Evolutionary conservation across 768 basidiomycete species (phyloP).

Genomic region (Amanita exitialis): DNA sequence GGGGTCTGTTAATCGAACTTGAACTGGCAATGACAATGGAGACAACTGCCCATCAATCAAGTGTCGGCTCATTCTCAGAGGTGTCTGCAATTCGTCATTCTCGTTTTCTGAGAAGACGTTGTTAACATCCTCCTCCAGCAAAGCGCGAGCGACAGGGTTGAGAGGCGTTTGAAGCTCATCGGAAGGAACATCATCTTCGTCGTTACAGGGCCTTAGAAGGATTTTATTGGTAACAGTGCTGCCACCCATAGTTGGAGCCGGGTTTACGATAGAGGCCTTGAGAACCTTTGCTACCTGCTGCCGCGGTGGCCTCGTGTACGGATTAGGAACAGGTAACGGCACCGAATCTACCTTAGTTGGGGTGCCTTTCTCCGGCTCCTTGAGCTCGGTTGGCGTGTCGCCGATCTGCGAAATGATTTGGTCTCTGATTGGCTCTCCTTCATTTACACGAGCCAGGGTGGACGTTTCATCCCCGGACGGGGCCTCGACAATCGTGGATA

Average conservation of each 20-base stretch:
- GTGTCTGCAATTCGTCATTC: constrained; percentile 9
- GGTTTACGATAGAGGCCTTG: not conserved
- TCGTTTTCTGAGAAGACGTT: constrained; percentile 7
- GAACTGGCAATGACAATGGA: constrained; percentile 7
- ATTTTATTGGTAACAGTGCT: not conserved
- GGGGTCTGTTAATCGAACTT: not conserved
- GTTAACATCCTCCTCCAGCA: constrained; percentile 7
- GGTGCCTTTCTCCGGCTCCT: not conserved
- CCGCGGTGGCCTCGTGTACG: not conserved
- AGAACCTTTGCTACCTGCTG: not conserved
- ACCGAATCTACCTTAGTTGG: not conserved
- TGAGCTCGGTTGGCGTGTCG: not conserved
- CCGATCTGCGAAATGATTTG: not conserved
- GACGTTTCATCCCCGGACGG: not conserved
- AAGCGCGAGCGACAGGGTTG: constrained; percentile 2
- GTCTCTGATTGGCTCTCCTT: not conserved
- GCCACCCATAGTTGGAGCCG: not conserved
- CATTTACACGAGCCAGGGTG: not conserved
- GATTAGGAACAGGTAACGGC: constrained; percentile 6
- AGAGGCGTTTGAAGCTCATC: constrained; percentile 11
- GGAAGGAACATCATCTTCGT: not conserved
- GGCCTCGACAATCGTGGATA: constrained; percentile 9
- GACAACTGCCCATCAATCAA: constrained; percentile 3
- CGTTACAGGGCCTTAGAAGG: not conserved
- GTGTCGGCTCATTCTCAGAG: not conserved